These are phyloP conservation scores for Neoboletus brunneissimus DNA, from an alignment of 768 basidiomycete genomes.

Conservation along the genomic window DNA sequence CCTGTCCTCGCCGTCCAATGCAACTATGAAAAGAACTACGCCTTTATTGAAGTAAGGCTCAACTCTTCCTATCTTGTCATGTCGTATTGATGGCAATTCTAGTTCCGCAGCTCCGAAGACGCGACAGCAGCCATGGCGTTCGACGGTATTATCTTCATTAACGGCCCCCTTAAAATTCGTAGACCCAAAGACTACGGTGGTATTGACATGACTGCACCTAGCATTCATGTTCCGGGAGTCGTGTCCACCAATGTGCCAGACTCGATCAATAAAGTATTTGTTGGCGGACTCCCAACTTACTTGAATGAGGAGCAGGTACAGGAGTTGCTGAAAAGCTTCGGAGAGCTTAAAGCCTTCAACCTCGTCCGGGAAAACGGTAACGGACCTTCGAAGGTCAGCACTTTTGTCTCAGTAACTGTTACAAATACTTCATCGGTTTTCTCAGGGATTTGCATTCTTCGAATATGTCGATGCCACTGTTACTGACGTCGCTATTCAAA, in stretches of 20 bases:
- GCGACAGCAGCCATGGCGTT: slow-evolving; percentile 96
- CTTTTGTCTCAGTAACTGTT: neutral
- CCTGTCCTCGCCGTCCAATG: slow-evolving; percentile 93
- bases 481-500: slow-evolving; percentile 95
- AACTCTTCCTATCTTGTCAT: neutral
- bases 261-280: slow-evolving; percentile 96
- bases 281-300: slow-evolving; percentile 93
- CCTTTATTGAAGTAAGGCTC: slow-evolving; percentile 86
- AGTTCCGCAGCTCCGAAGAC: slow-evolving; percentile 98
- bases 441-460: slow-evolving; percentile 97
- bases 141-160: slow-evolving; percentile 95
- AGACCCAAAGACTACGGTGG: slow-evolving; percentile 97
- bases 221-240: slow-evolving; percentile 87
- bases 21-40: slow-evolving; percentile 99
- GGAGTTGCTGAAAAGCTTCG: slow-evolving; percentile 95
- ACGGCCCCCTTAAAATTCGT: slow-evolving; percentile 94
- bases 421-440: slow-evolving; percentile 1
- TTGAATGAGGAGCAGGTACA: slow-evolving; percentile 98
- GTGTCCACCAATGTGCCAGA: slow-evolving; percentile 98
- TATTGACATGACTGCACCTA: slow-evolving; percentile 55
- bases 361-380: slow-evolving; percentile 92
- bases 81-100: slow-evolving; percentile 13
- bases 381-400: slow-evolving; percentile 77
- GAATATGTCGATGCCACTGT: slow-evolving; percentile 89
- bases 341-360: slow-evolving; percentile 97